Percentiles rank a stretch among this genome's conserved stretches.
phyloP scores from a whole-genome alignment of 192 early-diverging fungal genomes.

The Coemansia pectinata region DNA sequence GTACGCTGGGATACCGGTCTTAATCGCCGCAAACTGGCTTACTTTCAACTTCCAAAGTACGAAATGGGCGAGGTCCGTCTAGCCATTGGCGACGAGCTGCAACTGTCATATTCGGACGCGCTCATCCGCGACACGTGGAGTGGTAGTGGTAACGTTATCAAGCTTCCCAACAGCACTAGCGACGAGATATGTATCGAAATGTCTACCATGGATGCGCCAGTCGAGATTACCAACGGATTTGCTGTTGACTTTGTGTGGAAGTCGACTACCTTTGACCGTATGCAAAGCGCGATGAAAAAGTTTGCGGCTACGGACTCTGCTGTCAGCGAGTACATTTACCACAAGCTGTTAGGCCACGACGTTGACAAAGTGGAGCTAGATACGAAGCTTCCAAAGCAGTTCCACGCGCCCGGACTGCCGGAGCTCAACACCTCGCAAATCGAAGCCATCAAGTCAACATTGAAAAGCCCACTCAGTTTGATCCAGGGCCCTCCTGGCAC shows the following conservation, averaged over 20 bases:
- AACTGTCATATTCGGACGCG: constrained; percentile 84
- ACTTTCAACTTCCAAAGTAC: constrained; percentile 90
- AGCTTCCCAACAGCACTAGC: constrained; percentile 89
- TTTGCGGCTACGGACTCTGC: constrained; percentile 96
- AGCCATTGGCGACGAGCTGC: constrained; percentile 93
- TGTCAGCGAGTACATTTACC: constrained; percentile 95
- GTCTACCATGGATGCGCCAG: constrained; percentile 66
- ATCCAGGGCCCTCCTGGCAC: constrained; percentile 98
- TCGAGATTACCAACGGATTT: constrained; percentile 72
- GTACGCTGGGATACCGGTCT: constrained; percentile 98
- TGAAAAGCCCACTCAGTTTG: constrained; percentile 89
- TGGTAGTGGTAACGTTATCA: constrained; percentile 88
- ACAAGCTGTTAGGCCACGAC: constrained; percentile 91
- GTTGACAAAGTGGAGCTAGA: constrained; percentile 71
- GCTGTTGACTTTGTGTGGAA: constrained; percentile 99
- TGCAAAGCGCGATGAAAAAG: constrained; percentile 94
- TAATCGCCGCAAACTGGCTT: constrained; percentile 89
- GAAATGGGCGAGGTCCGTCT: constrained; percentile 86
- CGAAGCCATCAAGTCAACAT: constrained; percentile 87
- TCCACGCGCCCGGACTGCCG: constrained; percentile 90
- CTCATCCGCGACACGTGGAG: constrained; percentile 81
- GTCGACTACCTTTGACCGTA: constrained; percentile 93
- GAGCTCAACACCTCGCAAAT: constrained; percentile 98
- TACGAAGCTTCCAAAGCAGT: constrained; percentile 81
- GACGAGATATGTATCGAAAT: constrained; percentile 98